Conservation (phyloP, 352 stramenopile genomes). For the Achlya hypogyna region DNA sequence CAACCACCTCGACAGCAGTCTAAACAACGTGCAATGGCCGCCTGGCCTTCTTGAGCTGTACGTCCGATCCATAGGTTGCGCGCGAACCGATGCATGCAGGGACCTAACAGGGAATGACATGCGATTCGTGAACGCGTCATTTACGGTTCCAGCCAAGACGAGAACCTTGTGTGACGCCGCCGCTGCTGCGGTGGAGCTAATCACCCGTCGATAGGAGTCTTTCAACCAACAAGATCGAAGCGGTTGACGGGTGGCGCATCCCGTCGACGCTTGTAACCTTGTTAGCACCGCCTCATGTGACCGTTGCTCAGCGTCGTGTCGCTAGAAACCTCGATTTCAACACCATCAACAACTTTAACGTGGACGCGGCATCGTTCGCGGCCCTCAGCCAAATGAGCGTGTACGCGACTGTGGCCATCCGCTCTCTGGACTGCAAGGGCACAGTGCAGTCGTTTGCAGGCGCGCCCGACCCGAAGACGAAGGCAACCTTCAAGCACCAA, state of each 20-base stretch:
- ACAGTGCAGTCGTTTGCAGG: not conserved
- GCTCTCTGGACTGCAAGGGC: not conserved
- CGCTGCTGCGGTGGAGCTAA: too few species aligned
- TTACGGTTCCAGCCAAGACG: not conserved
- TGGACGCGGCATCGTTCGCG: not conserved
- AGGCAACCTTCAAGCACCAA: not conserved
- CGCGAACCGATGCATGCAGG: not conserved
- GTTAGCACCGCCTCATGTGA: not conserved
- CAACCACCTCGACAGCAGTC: not conserved
- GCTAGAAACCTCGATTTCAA: conserved; percentile 10
- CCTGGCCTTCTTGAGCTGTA: not conserved
- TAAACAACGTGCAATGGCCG: conserved; percentile 13
- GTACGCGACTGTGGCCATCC: not conserved
- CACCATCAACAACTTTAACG: conserved; percentile 6
- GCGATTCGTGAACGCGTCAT: not conserved
- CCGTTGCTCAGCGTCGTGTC: not conserved
- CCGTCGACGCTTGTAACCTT: not conserved
- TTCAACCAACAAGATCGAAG: conserved; percentile 8
- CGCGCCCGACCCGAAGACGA: not conserved
- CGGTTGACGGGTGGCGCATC: not conserved
- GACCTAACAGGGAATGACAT: conserved; percentile 20
- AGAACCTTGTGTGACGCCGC: not conserved
- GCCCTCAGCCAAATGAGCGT: not conserved
- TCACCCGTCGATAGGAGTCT: not conserved
- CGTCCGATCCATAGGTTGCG: not conserved